Evolutionary conservation across 106 monocot species (phyloP).

Genomic region (Agapanthus africanus): DNA sequence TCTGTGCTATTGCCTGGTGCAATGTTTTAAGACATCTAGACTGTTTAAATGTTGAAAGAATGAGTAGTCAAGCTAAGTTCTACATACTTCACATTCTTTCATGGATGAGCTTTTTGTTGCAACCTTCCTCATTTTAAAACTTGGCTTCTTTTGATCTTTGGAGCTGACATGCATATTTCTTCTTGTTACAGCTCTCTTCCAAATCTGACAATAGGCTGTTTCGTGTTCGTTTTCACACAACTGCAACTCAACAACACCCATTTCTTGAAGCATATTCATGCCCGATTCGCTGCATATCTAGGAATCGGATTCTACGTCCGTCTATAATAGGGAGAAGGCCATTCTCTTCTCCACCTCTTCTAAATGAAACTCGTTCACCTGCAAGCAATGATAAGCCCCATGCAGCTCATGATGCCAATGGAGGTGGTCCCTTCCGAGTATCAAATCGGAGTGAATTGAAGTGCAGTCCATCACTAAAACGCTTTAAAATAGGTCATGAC

Average conservation of each 20-base stretch:
- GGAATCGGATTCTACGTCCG: conserved; percentile 34
- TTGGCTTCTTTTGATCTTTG: neutral
- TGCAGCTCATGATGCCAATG: conserved; percentile 15
- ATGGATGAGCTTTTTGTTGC: neutral
- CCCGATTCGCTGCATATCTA: conserved; percentile 85
- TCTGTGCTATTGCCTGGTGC: neutral
- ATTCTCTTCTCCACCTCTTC: conserved; percentile 7
- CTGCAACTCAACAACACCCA: conserved; percentile 42
- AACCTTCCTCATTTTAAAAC: neutral
- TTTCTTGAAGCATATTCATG: conserved; percentile 73
- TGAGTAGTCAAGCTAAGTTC: neutral
- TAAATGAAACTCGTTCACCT: conserved; percentile 21
- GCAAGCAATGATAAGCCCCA: conserved; percentile 16
- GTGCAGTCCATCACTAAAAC: conserved; percentile 26
- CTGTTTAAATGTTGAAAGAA: neutral
- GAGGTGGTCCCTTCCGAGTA: conserved; percentile 17
- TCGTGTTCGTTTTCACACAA: conserved; percentile 44
- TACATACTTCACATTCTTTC: neutral
- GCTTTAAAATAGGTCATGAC: conserved; percentile 25
- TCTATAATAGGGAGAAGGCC: conserved; percentile 25
- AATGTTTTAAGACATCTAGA: neutral
- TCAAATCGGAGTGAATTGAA: conserved; percentile 16
- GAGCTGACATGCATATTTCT: neutral
- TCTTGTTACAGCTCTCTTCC: conserved; percentile 71
- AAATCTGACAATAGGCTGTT: conserved; percentile 85